These are phyloP conservation scores for Globisporangium acanthophoron DNA, from an alignment of 352 stramenopile species.

Conservation along the genomic window DNA sequence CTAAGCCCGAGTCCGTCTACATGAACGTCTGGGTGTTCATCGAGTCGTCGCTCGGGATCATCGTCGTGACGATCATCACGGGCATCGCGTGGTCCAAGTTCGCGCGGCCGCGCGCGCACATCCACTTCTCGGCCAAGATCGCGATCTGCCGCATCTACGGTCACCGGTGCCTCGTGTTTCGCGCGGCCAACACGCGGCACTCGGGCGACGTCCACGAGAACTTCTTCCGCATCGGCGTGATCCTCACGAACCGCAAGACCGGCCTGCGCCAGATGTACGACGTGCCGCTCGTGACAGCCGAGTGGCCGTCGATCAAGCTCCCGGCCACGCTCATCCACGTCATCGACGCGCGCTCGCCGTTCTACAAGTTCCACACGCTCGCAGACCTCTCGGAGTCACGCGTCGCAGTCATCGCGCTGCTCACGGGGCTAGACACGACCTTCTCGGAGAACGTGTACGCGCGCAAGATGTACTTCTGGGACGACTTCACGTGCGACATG, in stretches of 20 bases:
- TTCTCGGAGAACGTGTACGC: slow-evolving; percentile 85
- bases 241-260: slow-evolving; percentile 79
- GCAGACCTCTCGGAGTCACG: slow-evolving; percentile 68
- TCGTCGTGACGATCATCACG: slow-evolving; percentile 77
- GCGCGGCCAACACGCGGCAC: slow-evolving; percentile 73
- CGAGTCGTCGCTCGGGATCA: slow-evolving; percentile 72
- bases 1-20: slow-evolving; percentile 38
- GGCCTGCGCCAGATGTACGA: slow-evolving; percentile 79
- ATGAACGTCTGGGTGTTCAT: slow-evolving; percentile 79
- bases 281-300: slow-evolving; percentile 66
- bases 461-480: slow-evolving; percentile 86
- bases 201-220: slow-evolving; percentile 78
- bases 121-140: slow-evolving; percentile 75
- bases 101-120: slow-evolving; percentile 66
- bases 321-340: slow-evolving; percentile 79
- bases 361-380: slow-evolving; percentile 68
- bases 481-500: slow-evolving; percentile 80
- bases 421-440: slow-evolving; percentile 80
- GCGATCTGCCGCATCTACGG: slow-evolving; percentile 66
- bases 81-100: slow-evolving; percentile 87
- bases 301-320: slow-evolving; percentile 82
- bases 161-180: slow-evolving; percentile 74
- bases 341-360: slow-evolving; percentile 73
- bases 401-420: slow-evolving; percentile 68
- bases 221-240: slow-evolving; percentile 79